Conservation (phyloP, 257 asterid genomes). For the Lycium barbarum region DNA sequence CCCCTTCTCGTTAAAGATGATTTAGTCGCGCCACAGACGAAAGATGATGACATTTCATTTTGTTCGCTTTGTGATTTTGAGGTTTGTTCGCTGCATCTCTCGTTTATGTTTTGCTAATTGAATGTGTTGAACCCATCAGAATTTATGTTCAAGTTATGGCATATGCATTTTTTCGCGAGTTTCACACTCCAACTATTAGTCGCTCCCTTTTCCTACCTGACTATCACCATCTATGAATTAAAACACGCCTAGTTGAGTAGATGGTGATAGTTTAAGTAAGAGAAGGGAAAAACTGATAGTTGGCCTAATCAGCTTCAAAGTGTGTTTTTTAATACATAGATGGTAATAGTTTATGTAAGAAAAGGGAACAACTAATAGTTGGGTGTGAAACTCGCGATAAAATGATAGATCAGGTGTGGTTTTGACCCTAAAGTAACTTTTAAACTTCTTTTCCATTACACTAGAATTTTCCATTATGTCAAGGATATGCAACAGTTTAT, state of each 20-base stretch:
- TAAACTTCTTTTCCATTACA: background rate
- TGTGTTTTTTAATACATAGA: no score
- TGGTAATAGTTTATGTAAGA: no score
- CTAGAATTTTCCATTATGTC: background rate
- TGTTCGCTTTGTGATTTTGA: conserved; percentile 89
- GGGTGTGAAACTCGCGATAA: no score
- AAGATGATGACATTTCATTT: conserved; percentile 72
- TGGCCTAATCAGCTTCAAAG: no score
- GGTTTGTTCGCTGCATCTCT: conserved; percentile 44
- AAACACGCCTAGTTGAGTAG: no score
- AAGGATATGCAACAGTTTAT: background rate
- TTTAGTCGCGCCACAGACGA: conserved; percentile 61
- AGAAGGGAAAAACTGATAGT: no score
- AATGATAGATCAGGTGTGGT: no score
- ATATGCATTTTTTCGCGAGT: background rate
- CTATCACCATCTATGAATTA: no score
- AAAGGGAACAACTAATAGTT: no score
- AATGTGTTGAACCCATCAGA: background rate
- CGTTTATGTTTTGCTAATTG: background rate
- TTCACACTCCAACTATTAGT: no score
- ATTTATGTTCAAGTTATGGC: background rate
- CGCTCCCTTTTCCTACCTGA: no score
- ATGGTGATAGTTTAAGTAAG: no score
- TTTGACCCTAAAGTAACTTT: background rate
- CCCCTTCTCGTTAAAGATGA: conserved; percentile 71